Conservation (phyloP, 2,329 filamentous ascomycete genomes). For the Neophaeococcomyces mojaviensis region DNA sequence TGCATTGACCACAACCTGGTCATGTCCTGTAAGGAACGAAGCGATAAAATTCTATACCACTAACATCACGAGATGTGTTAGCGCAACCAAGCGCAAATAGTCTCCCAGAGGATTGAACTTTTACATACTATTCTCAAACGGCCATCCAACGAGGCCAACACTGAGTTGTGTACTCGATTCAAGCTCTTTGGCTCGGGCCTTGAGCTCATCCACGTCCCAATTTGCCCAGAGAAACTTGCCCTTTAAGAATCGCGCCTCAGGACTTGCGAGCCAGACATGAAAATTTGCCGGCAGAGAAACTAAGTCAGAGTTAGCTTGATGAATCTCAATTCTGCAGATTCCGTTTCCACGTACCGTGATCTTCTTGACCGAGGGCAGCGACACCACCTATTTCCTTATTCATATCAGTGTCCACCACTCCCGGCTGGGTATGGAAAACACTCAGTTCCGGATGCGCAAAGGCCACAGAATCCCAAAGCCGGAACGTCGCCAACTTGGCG, state of each 20-base stretch:
- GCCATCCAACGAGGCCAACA: too few relatives aligned
- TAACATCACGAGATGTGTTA: too few relatives aligned
- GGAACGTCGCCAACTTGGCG: slow-evolving; percentile 35
- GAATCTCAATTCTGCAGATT: neutral
- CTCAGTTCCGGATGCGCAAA: slow-evolving; percentile 32
- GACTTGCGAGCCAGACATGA: slow-evolving; percentile 33
- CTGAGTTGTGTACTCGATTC: too few relatives aligned
- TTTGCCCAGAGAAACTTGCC: slow-evolving; percentile 32
- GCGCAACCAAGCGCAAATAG: too few relatives aligned
- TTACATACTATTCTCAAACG: too few relatives aligned
- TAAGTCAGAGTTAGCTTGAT: neutral
- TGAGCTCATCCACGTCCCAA: slow-evolving; percentile 36
- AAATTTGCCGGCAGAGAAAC: slow-evolving; percentile 24
- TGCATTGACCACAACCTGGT: too few relatives aligned
- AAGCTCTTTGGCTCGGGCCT: neutral
- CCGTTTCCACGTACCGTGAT: too few relatives aligned
- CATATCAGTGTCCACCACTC: slow-evolving; percentile 18
- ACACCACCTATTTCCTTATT: neutral
- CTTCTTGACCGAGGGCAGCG: neutral
- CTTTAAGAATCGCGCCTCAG: slow-evolving; percentile 34
- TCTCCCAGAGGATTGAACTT: too few relatives aligned
- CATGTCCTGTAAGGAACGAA: too few relatives aligned
- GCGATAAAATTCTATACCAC: too few relatives aligned
- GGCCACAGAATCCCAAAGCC: slow-evolving; percentile 35
- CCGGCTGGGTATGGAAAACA: slow-evolving; percentile 40